These are phyloP conservation scores for Breviolum minutum DNA, from an alignment of 73 alveolate species.

Conservation along the genomic window DNA sequence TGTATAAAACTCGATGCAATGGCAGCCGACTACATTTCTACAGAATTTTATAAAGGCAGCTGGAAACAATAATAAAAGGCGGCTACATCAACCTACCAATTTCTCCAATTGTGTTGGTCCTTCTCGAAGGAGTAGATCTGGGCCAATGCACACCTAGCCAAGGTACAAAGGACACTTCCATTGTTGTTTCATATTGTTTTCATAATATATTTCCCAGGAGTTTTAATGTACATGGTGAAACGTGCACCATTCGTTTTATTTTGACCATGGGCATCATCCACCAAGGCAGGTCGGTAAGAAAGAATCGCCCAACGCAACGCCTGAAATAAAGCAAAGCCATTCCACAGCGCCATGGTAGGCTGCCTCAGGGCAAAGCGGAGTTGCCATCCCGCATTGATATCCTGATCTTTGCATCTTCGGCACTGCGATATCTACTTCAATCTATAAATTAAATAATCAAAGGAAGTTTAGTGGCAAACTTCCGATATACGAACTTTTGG, in stretches of 20 bases:
- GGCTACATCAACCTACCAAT: not conserved
- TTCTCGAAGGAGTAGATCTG: slow-evolving; percentile 92
- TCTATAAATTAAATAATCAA: no score
- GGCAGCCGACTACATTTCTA: no score
- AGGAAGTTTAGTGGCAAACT: no score
- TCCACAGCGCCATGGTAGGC: slow-evolving; percentile 57
- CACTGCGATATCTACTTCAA: no score
- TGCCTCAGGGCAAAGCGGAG: not conserved
- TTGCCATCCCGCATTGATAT: no score
- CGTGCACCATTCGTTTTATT: not conserved
- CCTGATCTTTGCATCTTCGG: no score
- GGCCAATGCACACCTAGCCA: slow-evolving; percentile 40
- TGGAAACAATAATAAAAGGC: no score
- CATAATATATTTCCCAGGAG: not conserved
- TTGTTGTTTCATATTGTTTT: not conserved
- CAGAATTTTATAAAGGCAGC: no score
- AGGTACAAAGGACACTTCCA: not conserved
- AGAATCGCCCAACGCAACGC: not conserved
- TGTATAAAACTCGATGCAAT: no score
- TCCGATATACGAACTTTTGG: no score
- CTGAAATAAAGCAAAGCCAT: slow-evolving; percentile 6
- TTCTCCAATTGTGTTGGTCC: slow-evolving; percentile 3
- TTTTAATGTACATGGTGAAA: no score
- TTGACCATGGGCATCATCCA: not conserved
- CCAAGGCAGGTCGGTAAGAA: no score